Conservation (phyloP, 2,329 filamentous ascomycete species). For the Aspergillus tubingensis region DNA sequence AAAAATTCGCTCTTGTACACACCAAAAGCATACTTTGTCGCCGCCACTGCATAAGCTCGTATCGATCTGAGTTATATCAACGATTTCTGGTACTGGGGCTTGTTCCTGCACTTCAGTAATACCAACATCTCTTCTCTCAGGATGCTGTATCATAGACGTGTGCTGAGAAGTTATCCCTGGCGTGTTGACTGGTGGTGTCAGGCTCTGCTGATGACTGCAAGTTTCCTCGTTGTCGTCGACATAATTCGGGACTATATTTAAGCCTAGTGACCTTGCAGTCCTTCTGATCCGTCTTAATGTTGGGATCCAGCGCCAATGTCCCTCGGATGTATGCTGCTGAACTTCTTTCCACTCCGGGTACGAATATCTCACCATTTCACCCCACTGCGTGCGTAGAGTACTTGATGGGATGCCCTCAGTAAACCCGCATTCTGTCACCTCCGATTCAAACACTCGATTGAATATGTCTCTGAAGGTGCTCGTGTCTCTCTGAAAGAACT, state of each 20-base stretch:
- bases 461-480: slow-evolving; percentile 27
- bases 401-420: slow-evolving; percentile 4
- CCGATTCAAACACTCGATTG: slow-evolving; percentile 24
- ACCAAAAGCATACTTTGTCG: slow-evolving; percentile 1
- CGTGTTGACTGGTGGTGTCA: neutral
- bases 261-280: slow-evolving; percentile 8
- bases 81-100: neutral
- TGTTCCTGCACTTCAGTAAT: neutral
- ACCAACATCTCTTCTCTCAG: neutral
- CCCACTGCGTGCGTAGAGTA: slow-evolving; percentile 26
- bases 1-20: neutral
- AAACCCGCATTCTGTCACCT: slow-evolving; percentile 26
- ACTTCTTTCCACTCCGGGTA: slow-evolving; percentile 29
- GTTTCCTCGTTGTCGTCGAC: slow-evolving; percentile 15
- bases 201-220: neutral
- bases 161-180: too few relatives aligned
- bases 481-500: slow-evolving; percentile 24
- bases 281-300: slow-evolving; percentile 16
- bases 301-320: slow-evolving; percentile 17
- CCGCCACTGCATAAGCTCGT: neutral
- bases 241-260: slow-evolving; percentile 13
- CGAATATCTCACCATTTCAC: slow-evolving; percentile 17
- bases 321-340: slow-evolving; percentile 23
- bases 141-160: neutral
- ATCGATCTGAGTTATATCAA: neutral